Base-by-base conservation (phyloP, 345 rosid genomes). In the Gossypium thurberi region DNA sequence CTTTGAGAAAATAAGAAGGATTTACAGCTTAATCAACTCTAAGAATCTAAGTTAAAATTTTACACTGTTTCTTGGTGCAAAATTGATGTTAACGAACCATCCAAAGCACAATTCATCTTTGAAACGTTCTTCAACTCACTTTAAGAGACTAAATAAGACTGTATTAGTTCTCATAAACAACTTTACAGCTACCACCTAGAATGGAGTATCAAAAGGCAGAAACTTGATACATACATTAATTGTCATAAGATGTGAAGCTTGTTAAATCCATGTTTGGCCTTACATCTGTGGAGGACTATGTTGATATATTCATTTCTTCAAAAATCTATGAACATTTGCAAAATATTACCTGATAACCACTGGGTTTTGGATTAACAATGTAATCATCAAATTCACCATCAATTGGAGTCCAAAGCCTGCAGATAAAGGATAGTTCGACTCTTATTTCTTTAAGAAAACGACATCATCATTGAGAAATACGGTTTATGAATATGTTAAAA, bases 381-480 rank as follows among this genome's bases (percentile, higher is more conserved):
- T 89, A 89, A 78, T 89, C 94, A 80, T 89, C 94, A 82, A 87
- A 84, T 81, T 89, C 91, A 57, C 94, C 94, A 79, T 87, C 91
- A 69, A 89, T 84, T 15, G 94, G 94, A 70, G 86, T 78, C 94
- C 94, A 89, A 33, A 89, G 84, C 82, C 94, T 89, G 89, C 75
- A 61, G 13, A 63, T 47, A 68, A 71, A 79, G 74, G 67, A n/a
- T 10, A 40, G 33, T 11, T 44, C 44, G n/a, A 63, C 10, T 2
- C 46, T 26, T 5, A 18, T 13, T 59, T 69, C 25, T 63, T 46
- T 14, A 67, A 67, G n/a, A 68, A 64, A 21, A 37, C 7, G 2
- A 4, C 28, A 18, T 17, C 28, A 33, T 8, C 6, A 7, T 71
- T 47, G 33, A 56, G 63, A 56, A 56, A 64, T 70, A 37, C 3